Evolutionary conservation across 768 basidiomycete species (phyloP).

Genomic region (Boletus pseudo-olivaceus): DNA sequence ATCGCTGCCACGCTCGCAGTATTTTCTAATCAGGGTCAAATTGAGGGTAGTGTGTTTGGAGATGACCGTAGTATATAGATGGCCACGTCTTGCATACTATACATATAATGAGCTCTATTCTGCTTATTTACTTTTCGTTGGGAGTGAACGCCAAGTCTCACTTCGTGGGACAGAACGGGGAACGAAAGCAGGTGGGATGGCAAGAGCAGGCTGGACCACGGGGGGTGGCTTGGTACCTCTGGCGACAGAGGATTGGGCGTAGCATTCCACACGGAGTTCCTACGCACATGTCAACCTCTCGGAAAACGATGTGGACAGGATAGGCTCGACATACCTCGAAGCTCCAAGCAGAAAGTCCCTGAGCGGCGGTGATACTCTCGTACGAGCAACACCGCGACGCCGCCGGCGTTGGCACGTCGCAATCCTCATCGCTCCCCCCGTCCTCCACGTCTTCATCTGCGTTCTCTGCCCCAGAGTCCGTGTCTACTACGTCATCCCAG

Average conservation of each 20-base stretch:
- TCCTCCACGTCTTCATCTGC: not conserved
- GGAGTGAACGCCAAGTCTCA: not conserved
- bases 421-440: not conserved
- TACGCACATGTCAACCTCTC: not conserved
- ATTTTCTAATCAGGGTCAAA: not conserved
- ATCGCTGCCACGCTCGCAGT: not conserved
- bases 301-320: not conserved
- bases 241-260: conserved; percentile 28
- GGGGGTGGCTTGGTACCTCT: conserved; percentile 20
- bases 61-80: conserved; percentile 7
- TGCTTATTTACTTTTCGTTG: not conserved
- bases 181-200: conserved; percentile 29
- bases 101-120: not conserved
- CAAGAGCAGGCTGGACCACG: conserved; percentile 16
- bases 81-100: conserved; percentile 1
- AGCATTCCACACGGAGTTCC: conserved; percentile 31
- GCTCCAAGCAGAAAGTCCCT: conserved; percentile 24
- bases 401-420: not conserved
- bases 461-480: not conserved
- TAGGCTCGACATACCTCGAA: conserved; percentile 23
- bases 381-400: conserved; percentile 12
- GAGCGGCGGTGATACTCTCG: conserved; percentile 27
- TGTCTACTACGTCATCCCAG: not conserved
- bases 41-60: not conserved
- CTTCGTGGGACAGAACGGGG: conserved; percentile 11